These are phyloP conservation scores for Retiboletus flavoniger DNA, from an alignment of 1,284 basidiomycete genomes.

Conservation along the genomic window DNA sequence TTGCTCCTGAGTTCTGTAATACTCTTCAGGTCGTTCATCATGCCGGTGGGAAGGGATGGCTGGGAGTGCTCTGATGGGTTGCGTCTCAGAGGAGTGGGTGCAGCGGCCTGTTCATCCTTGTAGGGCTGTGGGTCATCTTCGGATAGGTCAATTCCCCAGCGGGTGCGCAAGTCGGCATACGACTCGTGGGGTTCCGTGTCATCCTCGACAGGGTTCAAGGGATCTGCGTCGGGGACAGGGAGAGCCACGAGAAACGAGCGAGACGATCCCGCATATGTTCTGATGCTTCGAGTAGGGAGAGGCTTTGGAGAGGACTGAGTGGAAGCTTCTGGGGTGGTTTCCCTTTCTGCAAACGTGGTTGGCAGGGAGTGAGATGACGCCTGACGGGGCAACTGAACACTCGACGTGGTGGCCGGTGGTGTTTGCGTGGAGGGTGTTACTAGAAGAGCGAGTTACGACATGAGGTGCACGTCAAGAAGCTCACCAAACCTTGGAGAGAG, in stretches of 20 bases:
- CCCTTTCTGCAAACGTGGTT: slow-evolving; percentile 13
- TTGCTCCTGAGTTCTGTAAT: slow-evolving; percentile 76
- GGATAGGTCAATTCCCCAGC: slow-evolving; percentile 74
- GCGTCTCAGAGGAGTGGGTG: slow-evolving; percentile 26
- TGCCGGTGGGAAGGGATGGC: slow-evolving; percentile 43
- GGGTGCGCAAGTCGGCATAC: slow-evolving; percentile 61
- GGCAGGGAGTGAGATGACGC: slow-evolving; percentile 18
- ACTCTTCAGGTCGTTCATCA: slow-evolving; percentile 75
- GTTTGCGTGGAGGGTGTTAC: slow-evolving; percentile 3
- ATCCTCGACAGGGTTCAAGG: slow-evolving; percentile 30
- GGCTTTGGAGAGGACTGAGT: slow-evolving; percentile 29
- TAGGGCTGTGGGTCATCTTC: slow-evolving; percentile 60
- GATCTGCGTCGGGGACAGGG: slow-evolving; percentile 35
- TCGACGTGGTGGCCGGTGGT: neutral
- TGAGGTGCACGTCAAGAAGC: neutral
- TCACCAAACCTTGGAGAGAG: slow-evolving; percentile 38
- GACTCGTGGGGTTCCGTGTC: slow-evolving; percentile 62
- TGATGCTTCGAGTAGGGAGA: slow-evolving; percentile 39
- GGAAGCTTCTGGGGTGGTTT: slow-evolving; percentile 13
- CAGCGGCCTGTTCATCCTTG: slow-evolving; percentile 11
- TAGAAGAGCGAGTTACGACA: neutral
- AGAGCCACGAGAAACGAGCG: slow-evolving; percentile 71
- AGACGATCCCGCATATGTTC: slow-evolving; percentile 71
- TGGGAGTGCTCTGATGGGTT: slow-evolving; percentile 22
- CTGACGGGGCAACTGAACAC: slow-evolving; percentile 17